Percentiles rank a stretch among this genome's conserved stretches.
These are phyloP conservation scores for Phytophthora aleatoria DNA, from an alignment of 352 stramenopile genomes.

Conservation along the genomic window DNA sequence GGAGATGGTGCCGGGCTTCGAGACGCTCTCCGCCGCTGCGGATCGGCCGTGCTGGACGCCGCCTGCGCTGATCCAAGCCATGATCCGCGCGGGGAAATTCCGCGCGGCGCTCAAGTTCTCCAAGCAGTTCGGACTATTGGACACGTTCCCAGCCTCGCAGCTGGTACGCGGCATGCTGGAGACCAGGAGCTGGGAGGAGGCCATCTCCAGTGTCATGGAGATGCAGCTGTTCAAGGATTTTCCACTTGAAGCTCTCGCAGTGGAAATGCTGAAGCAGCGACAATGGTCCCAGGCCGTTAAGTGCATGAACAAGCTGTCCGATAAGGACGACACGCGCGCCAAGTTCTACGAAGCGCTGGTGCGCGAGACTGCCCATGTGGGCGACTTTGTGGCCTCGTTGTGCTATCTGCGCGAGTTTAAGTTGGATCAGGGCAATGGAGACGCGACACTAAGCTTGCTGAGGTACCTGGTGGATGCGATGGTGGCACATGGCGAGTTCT, in stretches of 20 bases:
- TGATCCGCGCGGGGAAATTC: slow-evolving; percentile 78
- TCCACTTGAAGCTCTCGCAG: slow-evolving; percentile 62
- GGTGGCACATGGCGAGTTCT: slow-evolving; percentile 74
- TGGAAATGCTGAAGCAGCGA: slow-evolving; percentile 67
- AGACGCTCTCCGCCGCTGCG: slow-evolving; percentile 40
- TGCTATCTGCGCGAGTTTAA: slow-evolving; percentile 83
- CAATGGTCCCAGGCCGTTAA: slow-evolving; percentile 79
- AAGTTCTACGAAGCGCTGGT: slow-evolving; percentile 66
- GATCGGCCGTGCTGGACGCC: slow-evolving; percentile 72
- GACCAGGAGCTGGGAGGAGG: slow-evolving; percentile 68
- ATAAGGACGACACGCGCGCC: slow-evolving; percentile 40
- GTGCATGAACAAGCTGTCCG: slow-evolving; percentile 78
- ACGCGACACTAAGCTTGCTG: slow-evolving; percentile 48
- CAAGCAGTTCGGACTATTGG: slow-evolving; percentile 79
- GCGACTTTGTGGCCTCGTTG: slow-evolving; percentile 75
- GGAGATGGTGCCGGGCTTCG: slow-evolving; percentile 81
- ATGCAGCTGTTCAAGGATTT: slow-evolving; percentile 75
- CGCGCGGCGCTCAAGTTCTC: slow-evolving; percentile 77
- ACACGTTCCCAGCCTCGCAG: slow-evolving; percentile 66
- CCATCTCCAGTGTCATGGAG: slow-evolving; percentile 76
- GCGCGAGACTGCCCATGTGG: slow-evolving; percentile 54
- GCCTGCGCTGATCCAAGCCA: slow-evolving; percentile 79
- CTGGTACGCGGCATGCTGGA: slow-evolving; percentile 78
- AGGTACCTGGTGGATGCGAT: slow-evolving; percentile 68
- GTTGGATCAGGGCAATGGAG: slow-evolving; percentile 46